Conservation (phyloP, 176 grass and related monocot genomes). For the Saccharum officinarum region DNA sequence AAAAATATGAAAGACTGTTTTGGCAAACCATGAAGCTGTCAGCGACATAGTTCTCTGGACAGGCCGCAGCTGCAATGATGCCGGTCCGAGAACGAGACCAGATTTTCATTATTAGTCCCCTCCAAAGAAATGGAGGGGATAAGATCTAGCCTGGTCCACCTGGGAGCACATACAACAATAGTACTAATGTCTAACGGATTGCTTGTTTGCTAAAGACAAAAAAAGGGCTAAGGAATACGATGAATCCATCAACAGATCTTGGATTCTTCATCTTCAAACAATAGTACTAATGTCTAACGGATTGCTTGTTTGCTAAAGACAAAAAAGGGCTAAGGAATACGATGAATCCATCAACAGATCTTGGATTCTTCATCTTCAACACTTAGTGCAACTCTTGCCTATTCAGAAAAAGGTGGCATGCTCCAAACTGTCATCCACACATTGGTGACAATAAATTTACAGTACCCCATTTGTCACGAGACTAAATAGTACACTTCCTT, state of each 20-base stretch:
- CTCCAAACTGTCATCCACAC: slow-evolving; percentile 5
- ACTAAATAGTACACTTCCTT: background rate
- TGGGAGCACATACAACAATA: slow-evolving; percentile 21
- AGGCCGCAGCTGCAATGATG: background rate
- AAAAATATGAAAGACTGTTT: background rate
- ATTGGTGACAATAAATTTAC: slow-evolving; percentile 3
- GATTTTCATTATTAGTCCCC: slow-evolving; percentile 27
- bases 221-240: slow-evolving; percentile 36
- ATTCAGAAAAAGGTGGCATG: background rate
- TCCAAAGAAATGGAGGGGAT: slow-evolving; percentile 7
- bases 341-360: background rate
- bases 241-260: no score
- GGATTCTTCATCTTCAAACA: no score
- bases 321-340: slow-evolving; percentile 44
- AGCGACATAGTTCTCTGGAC: background rate
- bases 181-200: slow-evolving; percentile 22
- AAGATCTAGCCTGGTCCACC: slow-evolving; percentile 35
- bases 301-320: slow-evolving; percentile 30
- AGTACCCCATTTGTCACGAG: background rate
- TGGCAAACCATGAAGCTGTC: background rate
- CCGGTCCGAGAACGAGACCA: background rate
- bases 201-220: slow-evolving; percentile 37
- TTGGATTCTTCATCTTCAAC: slow-evolving; percentile 18
- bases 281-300: slow-evolving; percentile 17
- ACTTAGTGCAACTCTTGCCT: background rate